A percentile compares a stretch with the other conserved stretches of the same genome.
Conservation (phyloP, 139 green algal species). For the Nannochloris sp. region DNA sequence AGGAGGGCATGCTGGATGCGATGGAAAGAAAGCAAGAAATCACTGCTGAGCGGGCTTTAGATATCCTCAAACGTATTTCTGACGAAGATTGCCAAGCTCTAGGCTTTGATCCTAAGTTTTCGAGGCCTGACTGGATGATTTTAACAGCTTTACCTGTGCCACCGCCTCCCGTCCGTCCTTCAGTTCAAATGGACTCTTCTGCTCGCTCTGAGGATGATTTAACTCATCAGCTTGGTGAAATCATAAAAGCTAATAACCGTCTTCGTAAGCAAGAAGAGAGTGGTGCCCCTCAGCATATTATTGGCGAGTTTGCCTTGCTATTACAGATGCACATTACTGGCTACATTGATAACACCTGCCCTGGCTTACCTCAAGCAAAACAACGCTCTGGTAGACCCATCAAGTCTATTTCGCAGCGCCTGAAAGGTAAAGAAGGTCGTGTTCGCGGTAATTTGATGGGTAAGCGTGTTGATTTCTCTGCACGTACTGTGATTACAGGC, state of each 20-base stretch:
- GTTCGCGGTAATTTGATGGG: conserved; percentile 99
- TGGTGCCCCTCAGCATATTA: conserved; percentile 85
- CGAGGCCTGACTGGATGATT: conserved; percentile 92
- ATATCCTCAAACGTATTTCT: conserved; percentile 86
- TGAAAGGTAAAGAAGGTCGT: conserved; percentile 87
- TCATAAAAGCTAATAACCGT: conserved; percentile 87
- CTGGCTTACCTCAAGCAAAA: conserved; percentile 54
- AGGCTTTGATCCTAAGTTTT: conserved; percentile 77
- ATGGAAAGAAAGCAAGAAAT: conserved; percentile 80
- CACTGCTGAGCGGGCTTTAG: conserved; percentile 63
- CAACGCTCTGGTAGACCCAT: conserved; percentile 76
- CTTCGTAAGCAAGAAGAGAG: conserved; percentile 77
- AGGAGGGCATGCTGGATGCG: conserved; percentile 40
- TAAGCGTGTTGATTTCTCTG: conserved; percentile 92
- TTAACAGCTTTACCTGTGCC: conserved; percentile 89
- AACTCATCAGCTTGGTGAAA: conserved; percentile 95
- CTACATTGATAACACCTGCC: conserved; percentile 96
- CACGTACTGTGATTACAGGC: conserved; percentile 90
- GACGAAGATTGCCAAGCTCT: conserved; percentile 86
- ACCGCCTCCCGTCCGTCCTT: conserved; percentile 80
- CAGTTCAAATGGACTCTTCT: conserved; percentile 87
- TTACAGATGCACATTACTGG: conserved; percentile 87
- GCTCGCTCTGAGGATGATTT: conserved; percentile 92
- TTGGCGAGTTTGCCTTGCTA: conserved; percentile 70
- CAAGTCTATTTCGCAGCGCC: conserved; percentile 91